Conservation (phyloP, 352 stramenopile genomes). For the Globisporangium barbulae region DNA sequence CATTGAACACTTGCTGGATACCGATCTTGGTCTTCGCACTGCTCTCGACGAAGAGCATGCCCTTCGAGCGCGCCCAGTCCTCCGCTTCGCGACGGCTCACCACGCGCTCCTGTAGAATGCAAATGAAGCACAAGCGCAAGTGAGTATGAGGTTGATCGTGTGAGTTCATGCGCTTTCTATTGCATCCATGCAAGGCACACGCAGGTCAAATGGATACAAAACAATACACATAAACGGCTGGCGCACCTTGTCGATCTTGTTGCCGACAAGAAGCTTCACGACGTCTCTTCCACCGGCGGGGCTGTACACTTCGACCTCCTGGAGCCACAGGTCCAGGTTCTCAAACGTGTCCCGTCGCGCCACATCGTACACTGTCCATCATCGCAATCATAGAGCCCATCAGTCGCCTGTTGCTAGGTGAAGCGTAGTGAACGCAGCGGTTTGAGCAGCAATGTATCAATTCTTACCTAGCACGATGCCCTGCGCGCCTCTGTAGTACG, state of each 20-base stretch:
- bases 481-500: constrained; percentile 97
- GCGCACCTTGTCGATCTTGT: constrained; percentile 93
- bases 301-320: constrained; percentile 97
- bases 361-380: constrained; percentile 92
- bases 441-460: not conserved
- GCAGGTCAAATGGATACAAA: too few species aligned
- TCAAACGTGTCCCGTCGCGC: constrained; percentile 96
- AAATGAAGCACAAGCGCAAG: not conserved
- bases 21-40: constrained; percentile 95
- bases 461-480: constrained; percentile 93
- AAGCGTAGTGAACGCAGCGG: not conserved
- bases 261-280: constrained; percentile 97
- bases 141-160: not conserved
- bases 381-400: not conserved
- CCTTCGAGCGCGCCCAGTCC: constrained; percentile 94
- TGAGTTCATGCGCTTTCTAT: too few species aligned
- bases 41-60: constrained; percentile 98
- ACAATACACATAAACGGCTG: too few species aligned
- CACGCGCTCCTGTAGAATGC: constrained; percentile 74
- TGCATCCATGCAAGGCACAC: too few species aligned
- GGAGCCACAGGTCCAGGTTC: constrained; percentile 96
- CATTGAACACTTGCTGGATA: constrained; percentile 96
- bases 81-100: constrained; percentile 93
- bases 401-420: not conserved
- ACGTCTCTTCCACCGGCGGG: constrained; percentile 93